A percentile compares a stretch with the other conserved stretches of the same genome.
These are phyloP conservation scores for Solanum aculeatissimum DNA, from an alignment of 305 asterid species.

Conservation along the genomic window DNA sequence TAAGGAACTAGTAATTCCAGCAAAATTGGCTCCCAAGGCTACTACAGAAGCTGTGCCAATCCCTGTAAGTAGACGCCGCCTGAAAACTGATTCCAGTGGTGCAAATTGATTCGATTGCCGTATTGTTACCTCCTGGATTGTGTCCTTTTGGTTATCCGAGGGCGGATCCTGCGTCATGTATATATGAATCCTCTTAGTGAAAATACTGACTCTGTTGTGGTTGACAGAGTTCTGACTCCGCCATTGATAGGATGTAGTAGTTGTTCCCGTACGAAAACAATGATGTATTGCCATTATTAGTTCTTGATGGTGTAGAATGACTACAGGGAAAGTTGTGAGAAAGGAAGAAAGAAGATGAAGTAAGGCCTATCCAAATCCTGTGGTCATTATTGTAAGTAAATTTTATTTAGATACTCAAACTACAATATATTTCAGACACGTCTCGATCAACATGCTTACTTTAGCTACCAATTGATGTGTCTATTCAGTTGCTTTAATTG, in stretches of 20 bases:
- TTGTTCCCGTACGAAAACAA: not conserved
- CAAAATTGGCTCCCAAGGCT: slow-evolving; percentile 68
- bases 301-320: not conserved
- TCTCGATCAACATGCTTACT: too few species aligned
- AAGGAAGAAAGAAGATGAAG: not conserved
- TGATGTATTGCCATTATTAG: not conserved
- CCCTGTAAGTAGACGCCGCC: slow-evolving; percentile 57
- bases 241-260: not conserved
- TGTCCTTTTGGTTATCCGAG: slow-evolving; percentile 23
- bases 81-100: slow-evolving; percentile 52
- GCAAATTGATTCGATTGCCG: slow-evolving; percentile 39
- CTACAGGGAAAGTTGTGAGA: not conserved
- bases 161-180: slow-evolving; percentile 17
- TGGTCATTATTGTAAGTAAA: not conserved
- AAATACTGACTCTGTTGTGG: not conserved
- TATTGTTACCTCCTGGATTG: not conserved
- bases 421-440: not conserved
- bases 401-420: not conserved
- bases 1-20: slow-evolving; percentile 59
- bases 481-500: too few species aligned
- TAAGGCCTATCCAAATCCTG: not conserved
- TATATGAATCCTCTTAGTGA: not conserved
- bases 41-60: slow-evolving; percentile 57
- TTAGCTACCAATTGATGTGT: too few species aligned
- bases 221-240: not conserved